Conservation (phyloP, 768 basidiomycete genomes). For the Kwoniella dendrophila region DNA sequence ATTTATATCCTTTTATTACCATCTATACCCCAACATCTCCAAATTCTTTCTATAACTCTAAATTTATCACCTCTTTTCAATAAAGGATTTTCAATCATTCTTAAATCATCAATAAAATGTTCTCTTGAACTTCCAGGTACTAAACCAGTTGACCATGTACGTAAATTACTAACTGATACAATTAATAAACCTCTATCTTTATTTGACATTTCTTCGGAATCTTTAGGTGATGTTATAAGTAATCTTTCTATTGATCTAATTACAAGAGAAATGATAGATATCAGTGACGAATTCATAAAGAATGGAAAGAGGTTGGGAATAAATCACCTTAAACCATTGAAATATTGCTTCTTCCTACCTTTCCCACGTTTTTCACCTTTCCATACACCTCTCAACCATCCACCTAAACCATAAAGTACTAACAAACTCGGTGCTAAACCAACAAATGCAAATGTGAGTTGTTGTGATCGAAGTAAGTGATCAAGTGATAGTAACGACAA, state of each 20-base stretch:
- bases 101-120: constrained; percentile 82
- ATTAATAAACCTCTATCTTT: constrained; percentile 51
- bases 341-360: constrained; percentile 65
- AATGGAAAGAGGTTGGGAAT: neutral
- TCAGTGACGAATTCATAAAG: neutral
- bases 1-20: constrained; percentile 27
- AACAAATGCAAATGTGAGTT: constrained; percentile 94
- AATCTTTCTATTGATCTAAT: constrained; percentile 50
- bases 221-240: constrained; percentile 45
- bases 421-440: constrained; percentile 88
- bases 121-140: constrained; percentile 38
- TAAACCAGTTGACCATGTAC: constrained; percentile 52
- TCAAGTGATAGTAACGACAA: constrained; percentile 89
- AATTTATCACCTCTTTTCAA: constrained; percentile 73
- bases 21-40: constrained; percentile 74
- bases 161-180: constrained; percentile 48
- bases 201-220: constrained; percentile 48
- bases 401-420: constrained; percentile 70
- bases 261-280: neutral
- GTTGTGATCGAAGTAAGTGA: constrained; percentile 87
- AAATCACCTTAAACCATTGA: constrained; percentile 65
- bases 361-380: constrained; percentile 63
- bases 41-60: constrained; percentile 78
- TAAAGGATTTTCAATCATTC: constrained; percentile 74
- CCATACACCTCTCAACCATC: constrained; percentile 63